Base-by-base conservation (phyloP, 2,329 filamentous ascomycete species). In the Ophiocordyceps australis region DNA sequence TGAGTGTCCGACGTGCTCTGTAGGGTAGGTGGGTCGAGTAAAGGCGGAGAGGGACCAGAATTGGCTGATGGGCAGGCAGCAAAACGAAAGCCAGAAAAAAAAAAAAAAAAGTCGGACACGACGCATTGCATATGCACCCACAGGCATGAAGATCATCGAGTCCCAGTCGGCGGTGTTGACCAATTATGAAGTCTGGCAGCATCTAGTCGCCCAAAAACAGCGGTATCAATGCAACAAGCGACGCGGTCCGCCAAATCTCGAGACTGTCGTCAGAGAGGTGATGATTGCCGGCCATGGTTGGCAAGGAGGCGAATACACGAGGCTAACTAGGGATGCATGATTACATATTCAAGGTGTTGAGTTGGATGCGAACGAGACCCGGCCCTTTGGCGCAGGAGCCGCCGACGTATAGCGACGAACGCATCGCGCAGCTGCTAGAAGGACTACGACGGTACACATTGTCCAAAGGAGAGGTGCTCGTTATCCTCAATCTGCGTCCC, bases 121-220 rank as follows among this genome's bases (percentile, higher is more conserved):
- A n/a, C n/a, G n/a, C n/a, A n/a, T n/a, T n/a, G n/a, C n/a, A n/a
- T n/a, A n/a, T n/a, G n/a, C n/a, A n/a, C n/a, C n/a, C n/a, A n/a
- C n/a, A n/a, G 45, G 19, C 13, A 73, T 75, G 70, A 74, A 79
- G 62, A 66, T 83, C 41, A 52, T 81, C 38, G 74, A 77, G 41
- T 57, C 74, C 4, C 74, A 81, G 43, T 68, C 68, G 17, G 74
- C 73, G 5, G 61, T 74, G 22, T 56, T 83, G 40, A 68, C 70
- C 44, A 82, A 82, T 47, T 74, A 67, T 35, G 77, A 82, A 55
- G 74, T 82, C 34, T 73, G 72, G 39, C 56, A 62, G 29, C 74
- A 79, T 38, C 50, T 82, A 20, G 50, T 52, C 5, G 61, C 72
- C 24, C 64, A 69, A 39, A 57, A 58, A 26, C 48, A 54, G 28